A percentile compares a stretch with the other conserved stretches of the same genome.
Evolutionary conservation across 805 yeast species (phyloP).

Genomic region (Lachancea lanzarotensis): DNA sequence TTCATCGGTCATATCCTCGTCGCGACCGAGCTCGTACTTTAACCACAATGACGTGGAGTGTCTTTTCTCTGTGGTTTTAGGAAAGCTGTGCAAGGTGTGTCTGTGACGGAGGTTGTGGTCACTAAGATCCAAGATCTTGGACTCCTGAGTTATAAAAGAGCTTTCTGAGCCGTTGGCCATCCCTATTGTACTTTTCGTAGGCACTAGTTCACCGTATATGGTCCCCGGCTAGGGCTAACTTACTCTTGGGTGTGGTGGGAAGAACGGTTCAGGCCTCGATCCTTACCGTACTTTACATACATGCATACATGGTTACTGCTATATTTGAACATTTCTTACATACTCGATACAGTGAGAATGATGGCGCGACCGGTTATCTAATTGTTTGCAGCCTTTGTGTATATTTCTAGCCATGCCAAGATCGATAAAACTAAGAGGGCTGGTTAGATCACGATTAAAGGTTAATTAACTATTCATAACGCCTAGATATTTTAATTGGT

Average conservation of each 20-base stretch:
- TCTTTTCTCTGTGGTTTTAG: neutral
- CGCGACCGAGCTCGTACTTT: neutral
- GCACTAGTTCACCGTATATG: no score
- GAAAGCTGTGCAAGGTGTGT: slow-evolving; percentile 2
- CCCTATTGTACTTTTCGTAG: neutral
- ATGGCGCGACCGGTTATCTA: no score
- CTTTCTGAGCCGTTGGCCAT: neutral
- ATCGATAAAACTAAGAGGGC: no score
- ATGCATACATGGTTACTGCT: neutral
- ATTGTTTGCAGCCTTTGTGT: no score
- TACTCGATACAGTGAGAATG: neutral
- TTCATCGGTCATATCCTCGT: slow-evolving; percentile 8
- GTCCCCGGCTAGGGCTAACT: neutral
- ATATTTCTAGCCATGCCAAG: no score
- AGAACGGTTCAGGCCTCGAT: no score
- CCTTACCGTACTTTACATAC: neutral
- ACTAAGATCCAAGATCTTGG: slow-evolving; percentile 5
- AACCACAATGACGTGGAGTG: neutral
- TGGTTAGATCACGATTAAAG: no score
- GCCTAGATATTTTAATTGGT: no score
- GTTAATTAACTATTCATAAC: no score
- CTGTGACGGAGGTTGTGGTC: neutral
- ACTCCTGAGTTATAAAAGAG: slow-evolving; percentile 4
- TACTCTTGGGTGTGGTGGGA: neutral
- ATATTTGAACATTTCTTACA: neutral